Evolutionary conservation across 163 green algal species (phyloP).

Genomic region (Volvox carteri): DNA sequence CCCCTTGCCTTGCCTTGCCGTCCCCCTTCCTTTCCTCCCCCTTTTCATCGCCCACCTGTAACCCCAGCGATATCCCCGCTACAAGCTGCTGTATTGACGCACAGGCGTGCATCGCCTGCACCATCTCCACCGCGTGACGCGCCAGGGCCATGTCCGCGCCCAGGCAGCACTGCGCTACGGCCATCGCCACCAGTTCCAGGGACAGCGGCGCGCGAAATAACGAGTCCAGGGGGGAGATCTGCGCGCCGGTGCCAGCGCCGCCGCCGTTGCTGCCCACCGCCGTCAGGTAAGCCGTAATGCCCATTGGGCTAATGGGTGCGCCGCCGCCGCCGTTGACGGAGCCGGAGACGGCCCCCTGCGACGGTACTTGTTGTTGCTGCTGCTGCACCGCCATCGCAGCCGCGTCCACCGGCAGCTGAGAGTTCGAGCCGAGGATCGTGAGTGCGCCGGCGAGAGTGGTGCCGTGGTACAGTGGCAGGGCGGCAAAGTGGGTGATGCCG

Average conservation of each 20-base stretch:
- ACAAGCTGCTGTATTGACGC: constrained; percentile 58
- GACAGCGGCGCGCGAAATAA: constrained; percentile 43
- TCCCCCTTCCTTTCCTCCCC: no score
- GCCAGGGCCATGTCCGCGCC: constrained; percentile 49
- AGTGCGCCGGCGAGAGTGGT: constrained; percentile 37
- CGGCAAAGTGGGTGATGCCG: constrained; percentile 54
- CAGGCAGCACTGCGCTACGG: constrained; percentile 55
- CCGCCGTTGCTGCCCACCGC: constrained; percentile 2
- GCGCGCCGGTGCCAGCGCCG: neutral
- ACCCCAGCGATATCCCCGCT: constrained; percentile 35
- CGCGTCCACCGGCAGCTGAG: neutral
- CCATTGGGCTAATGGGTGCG: neutral
- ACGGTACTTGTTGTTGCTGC: neutral
- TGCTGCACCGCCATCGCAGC: no score
- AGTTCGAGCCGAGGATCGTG: constrained; percentile 34
- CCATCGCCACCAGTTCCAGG: constrained; percentile 42
- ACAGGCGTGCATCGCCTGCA: constrained; percentile 56
- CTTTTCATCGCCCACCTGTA: constrained; percentile 47
- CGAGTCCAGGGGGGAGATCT: neutral
- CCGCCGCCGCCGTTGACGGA: neutral
- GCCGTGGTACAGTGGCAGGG: constrained; percentile 52
- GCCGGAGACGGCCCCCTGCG: neutral
- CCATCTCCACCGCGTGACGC: constrained; percentile 52
- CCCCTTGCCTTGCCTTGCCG: no score
- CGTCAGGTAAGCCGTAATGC: neutral